Evolutionary conservation across 148 eudicot genomes (phyloP), one percentile per base, ranked within the genome.

Genomic region (Chenopodium album): DNA sequence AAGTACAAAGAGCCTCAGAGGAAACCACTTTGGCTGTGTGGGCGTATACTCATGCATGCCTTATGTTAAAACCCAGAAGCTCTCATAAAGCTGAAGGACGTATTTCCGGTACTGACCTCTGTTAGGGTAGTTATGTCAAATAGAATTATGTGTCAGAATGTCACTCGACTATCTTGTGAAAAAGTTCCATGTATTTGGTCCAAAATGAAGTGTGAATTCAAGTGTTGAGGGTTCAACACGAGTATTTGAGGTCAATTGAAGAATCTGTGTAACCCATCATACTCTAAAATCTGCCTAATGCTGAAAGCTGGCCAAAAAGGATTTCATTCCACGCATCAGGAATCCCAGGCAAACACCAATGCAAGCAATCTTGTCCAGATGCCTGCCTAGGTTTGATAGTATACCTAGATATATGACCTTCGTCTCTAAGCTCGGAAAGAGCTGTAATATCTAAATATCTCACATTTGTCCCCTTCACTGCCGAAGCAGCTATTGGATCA

Each of bases 311-410:
- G 17, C 89, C 89, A 72, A 88, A 89, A 82, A 92, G 92, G 71
- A 92, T 75, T 73, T 92, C 94, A 52, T 92, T 92, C 97, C 97
- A 92, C 4, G 90, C 82, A 86, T 93, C 94, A 65, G 97, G 94
- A 85, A 93, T 79, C 63, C 97, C 97, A 6, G 97, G 97, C 63
- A 93, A 83, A 80, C 94, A 93, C 97, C 97, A 93, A 79, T 91
- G 97, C 86, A 93, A 83, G 85, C 97, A 93, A 87, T 93, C 94
- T 75, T 91, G 91, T 8, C 94, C 93, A 1, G 90, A 88, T 16
- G 73, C 34, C 62, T 28, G 93, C 29, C 77, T 50, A 26, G 87
- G 86, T 82, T 80, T 89, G 69, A 93, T 85, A 37, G 90, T 89
- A 82, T 93, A 89, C 23, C 89, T 81, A 6, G 97, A 93, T 76